Evolutionary conservation across 352 stramenopile species (phyloP), one percentile per base, ranked within the genome.

Genomic region (Pythium sp.): DNA sequence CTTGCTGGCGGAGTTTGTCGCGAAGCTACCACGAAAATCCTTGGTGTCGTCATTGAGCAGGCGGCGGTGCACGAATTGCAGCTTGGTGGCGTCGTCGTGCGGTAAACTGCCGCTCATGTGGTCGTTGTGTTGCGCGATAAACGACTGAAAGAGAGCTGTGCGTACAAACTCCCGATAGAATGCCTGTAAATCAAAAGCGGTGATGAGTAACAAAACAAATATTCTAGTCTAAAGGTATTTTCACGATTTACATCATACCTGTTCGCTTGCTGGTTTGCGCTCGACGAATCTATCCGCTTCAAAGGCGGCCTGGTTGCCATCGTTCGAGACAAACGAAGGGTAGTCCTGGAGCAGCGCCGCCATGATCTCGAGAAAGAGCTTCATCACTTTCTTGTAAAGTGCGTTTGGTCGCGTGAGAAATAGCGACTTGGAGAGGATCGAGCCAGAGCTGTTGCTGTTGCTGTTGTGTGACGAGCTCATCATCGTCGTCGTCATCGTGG

Each of bases 81-180:
- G 71, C 36, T 81, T 81, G n/a, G 71, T 57, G 0, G 71, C 75
- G 15, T 81, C 73, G 32, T 85, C 77, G 36, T 72, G 41, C 4
- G 71, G 14, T 22, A 85, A 15, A 2, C 58, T 46, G 0, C 75
- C 67, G n/a, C 62, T 69, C 36, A 75, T 61, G 49, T 79, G 72
- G 20, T 82, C 73, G 59, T 76, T 64, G 57, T 85, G 74, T 58
- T 82, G 75, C 24, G 41, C 65, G 3, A 86, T 34, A 18, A 82
- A 81, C 28, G 71, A 76, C 62, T 81, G 75, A 57, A 86, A 86
- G 15, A 78, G 72, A 5, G 71, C 71, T 0, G 78, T 77, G 34
- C 65, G 62, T 6, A 69, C 54, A 12, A 86, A 72, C 32, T 72
- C 69, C 8, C 58, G 67, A 65, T 76, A 86, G 49, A 83, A 86